A percentile compares a stretch with the other conserved stretches of the same genome.
Evolutionary conservation across 2,329 filamentous ascomycete species (phyloP).

Genomic region (Fusarium transvaalense): DNA sequence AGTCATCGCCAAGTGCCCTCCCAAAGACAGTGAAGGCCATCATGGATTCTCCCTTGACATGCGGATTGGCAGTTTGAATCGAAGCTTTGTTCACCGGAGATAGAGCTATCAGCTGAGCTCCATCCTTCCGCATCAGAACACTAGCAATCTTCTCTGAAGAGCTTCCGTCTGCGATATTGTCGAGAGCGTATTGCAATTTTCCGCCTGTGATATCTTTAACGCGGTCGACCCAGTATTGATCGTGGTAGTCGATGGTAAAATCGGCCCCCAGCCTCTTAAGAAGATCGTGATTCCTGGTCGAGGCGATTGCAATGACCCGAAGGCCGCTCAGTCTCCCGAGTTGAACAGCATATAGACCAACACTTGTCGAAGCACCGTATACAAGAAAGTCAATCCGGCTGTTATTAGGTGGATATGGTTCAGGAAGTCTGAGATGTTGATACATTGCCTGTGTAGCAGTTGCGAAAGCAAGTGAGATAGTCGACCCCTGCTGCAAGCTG

Average conservation of each 20-base stretch:
- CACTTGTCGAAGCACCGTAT: conserved; percentile 20
- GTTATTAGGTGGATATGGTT: rapidly evolving
- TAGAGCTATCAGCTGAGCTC: background rate
- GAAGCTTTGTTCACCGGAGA: conserved; percentile 4
- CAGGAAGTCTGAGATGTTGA: background rate
- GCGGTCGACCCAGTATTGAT: conserved; percentile 2
- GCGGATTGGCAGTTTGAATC: background rate
- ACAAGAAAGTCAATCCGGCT: background rate
- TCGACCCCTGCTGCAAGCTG: conserved; percentile 14
- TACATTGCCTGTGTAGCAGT: conserved; percentile 14
- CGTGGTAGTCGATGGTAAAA: conserved; percentile 1
- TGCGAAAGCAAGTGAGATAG: conserved; percentile 15
- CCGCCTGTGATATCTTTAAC: background rate
- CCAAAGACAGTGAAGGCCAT: conserved; percentile 22
- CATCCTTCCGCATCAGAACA: background rate
- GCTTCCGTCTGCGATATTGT: conserved; percentile 2
- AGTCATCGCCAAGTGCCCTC: background rate
- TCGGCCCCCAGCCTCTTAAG: background rate
- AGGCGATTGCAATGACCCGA: conserved; percentile 14
- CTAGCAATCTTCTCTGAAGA: background rate
- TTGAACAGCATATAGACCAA: conserved; percentile 16
- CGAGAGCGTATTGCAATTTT: conserved; percentile 1
- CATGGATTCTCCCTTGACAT: background rate
- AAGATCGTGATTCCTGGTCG: conserved; percentile 1
- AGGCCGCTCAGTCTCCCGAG: conserved; percentile 4